These are phyloP conservation scores for Breynia disticha DNA, from an alignment of 441 rosid species.

Conservation along the genomic window DNA sequence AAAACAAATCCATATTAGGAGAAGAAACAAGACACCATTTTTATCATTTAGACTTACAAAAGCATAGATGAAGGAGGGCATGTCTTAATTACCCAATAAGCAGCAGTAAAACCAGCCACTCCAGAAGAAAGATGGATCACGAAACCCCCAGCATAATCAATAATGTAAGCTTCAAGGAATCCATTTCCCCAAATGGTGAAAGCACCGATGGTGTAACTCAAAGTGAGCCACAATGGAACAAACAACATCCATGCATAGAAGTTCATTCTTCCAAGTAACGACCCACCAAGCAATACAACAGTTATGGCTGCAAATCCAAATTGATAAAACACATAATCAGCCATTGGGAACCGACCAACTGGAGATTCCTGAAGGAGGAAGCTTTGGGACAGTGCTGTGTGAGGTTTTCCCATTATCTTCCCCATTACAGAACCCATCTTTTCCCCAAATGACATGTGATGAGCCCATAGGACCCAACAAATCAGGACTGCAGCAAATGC, in stretches of 20 bases:
- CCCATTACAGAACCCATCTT: conserved; percentile 27
- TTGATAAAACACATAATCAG: conserved; percentile 38
- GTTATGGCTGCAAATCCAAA: conserved; percentile 67
- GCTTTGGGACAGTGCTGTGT: conserved; percentile 5
- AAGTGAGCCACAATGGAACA: conserved; percentile 53
- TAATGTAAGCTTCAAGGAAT: conserved; percentile 21
- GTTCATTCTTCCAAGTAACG: conserved; percentile 61
- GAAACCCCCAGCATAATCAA: conserved; percentile 60
- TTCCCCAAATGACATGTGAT: conserved; percentile 40
- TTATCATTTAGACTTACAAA: too few relatives aligned
- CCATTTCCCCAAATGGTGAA: conserved; percentile 46
- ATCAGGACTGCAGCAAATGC: conserved; percentile 44
- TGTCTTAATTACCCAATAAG: conserved; percentile 42
- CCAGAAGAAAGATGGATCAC: conserved; percentile 66
- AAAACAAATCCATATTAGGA: too few relatives aligned
- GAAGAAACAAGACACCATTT: too few relatives aligned
- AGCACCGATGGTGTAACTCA: conserved; percentile 44
- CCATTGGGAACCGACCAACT: conserved; percentile 12
- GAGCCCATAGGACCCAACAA: conserved; percentile 57
- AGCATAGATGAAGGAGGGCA: too few relatives aligned
- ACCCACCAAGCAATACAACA: conserved; percentile 40
- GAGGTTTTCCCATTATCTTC: conserved; percentile 32
- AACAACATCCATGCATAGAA: conserved; percentile 65
- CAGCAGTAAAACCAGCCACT: conserved; percentile 65
- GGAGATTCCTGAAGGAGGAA: conserved; percentile 5